phyloP scores from a whole-genome alignment of 78 protist species.

The Chrysochromulina tobinii region DNA sequence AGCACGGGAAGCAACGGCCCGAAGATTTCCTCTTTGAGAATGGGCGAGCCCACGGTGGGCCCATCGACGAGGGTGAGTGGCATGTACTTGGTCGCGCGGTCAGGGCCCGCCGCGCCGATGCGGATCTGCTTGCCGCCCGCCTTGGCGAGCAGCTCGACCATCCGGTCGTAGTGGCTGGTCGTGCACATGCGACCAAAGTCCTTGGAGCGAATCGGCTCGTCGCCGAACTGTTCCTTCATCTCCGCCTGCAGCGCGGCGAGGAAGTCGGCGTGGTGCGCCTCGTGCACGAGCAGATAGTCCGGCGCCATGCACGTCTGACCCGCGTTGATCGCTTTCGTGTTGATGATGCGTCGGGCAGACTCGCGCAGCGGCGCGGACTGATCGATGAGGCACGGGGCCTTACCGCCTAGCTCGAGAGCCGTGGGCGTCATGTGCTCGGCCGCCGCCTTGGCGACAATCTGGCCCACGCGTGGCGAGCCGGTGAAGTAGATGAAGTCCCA shows the following conservation, averaged over 20 bases:
- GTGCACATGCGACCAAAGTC: constrained; percentile 49
- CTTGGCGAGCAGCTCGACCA: background rate
- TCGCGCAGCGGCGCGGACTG: constrained; percentile 14
- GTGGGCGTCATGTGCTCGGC: constrained; percentile 82
- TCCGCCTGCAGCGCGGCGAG: constrained; percentile 13
- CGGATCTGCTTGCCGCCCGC: background rate
- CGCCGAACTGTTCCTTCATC: constrained; percentile 30
- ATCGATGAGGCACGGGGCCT: constrained; percentile 85
- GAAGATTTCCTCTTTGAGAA: constrained; percentile 72
- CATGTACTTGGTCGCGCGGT: background rate
- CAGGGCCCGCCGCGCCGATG: background rate
- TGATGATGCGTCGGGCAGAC: constrained; percentile 62
- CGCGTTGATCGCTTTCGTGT: constrained; percentile 67
- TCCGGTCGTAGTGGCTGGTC: constrained; percentile 1
- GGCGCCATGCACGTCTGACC: constrained; percentile 93
- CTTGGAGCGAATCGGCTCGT: background rate
- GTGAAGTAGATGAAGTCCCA: constrained; percentile 86
- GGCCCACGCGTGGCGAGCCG: constrained; percentile 78
- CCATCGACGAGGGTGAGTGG: constrained; percentile 73
- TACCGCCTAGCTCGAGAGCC: constrained; percentile 94
- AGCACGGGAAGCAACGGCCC: constrained; percentile 88
- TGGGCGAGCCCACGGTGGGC: constrained; percentile 44
- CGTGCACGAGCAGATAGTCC: constrained; percentile 66
- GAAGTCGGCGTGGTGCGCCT: background rate
- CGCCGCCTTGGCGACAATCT: constrained; percentile 69